Percentiles rank a stretch among this genome's conserved stretches.
Conservation (phyloP, 305 asterid genomes). For the Solanum hybrid region DNA sequence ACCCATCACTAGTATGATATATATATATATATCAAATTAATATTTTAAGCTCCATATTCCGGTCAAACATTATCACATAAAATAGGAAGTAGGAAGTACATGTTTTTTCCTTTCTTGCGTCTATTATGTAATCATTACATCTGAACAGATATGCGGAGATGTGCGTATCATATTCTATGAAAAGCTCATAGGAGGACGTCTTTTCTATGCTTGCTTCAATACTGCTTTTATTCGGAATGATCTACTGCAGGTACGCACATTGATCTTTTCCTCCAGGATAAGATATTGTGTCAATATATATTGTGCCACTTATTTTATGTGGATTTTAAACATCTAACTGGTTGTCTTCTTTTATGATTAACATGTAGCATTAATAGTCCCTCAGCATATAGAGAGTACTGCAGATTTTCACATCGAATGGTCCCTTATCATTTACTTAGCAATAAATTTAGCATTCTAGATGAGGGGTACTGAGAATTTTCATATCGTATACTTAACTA, state of each 20-base stretch:
- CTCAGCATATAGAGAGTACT: background rate
- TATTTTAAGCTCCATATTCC: background rate
- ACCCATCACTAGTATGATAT: background rate
- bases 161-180: slow-evolving; percentile 65
- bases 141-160: slow-evolving; percentile 47
- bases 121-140: background rate
- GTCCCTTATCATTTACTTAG: background rate
- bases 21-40: background rate
- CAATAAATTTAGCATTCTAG: background rate
- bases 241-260: slow-evolving; percentile 45
- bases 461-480: background rate
- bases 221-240: slow-evolving; percentile 63
- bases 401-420: background rate
- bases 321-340: background rate
- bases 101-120: background rate
- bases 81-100: background rate
- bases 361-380: background rate
- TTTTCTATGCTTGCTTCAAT: slow-evolving; percentile 74
- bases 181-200: slow-evolving; percentile 61
- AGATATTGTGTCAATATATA: background rate
- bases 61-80: background rate
- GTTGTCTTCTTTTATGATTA: background rate
- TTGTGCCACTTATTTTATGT: background rate
- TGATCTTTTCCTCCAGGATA: background rate
- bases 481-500: background rate